Evolutionary conservation across 306 rosid species (phyloP), one percentile per base, ranked within the genome.

Genomic region (Cicer arietinum): DNA sequence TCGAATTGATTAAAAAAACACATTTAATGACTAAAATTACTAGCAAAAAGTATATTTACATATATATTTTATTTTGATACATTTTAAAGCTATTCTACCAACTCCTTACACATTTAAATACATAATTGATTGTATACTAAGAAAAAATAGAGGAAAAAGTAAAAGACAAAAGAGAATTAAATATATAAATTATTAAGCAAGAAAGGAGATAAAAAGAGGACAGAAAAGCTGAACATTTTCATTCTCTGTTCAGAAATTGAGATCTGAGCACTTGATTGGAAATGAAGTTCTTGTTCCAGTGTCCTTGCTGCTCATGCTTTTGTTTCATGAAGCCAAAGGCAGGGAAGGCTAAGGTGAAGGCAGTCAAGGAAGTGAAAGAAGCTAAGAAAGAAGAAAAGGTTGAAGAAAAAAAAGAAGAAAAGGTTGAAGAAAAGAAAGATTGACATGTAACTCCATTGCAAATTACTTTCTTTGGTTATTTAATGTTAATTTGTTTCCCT

Each of bases 251-350:
- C 37, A 40, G 70, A 14, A 56, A 90, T 46, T 85, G 52, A 43
- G 85, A 85, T 85, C 88, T 81, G 58, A 74, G 67, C 37, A 16
- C 47, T 18, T 4, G 22, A 67, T 16, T 52, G 65, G 35, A 74
- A 73, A 85, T 85, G 88, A 85, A 85, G 82, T 85, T 85, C 84
- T 85, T 85, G 82, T 85, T 85, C 61, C 88, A 85, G 70, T 85
- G 85, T 25, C 88, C 88, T 7, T 85, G 88, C 17, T 85, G 88
- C 82, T 85, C 88, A 0, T 85, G 88, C 75, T 85, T 85, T 77
- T 85, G 88, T 71, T 85, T 85, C 75, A 54, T 85, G 88, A 85
- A 85, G 80, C 99, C 99, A 25, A 83, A 87, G 74, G 60, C 41
- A 17, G 91, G 89, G 4, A 77, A 80, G 44, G 70, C 88, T 35